A percentile compares a stretch with the other conserved stretches of the same genome.
phyloP scores from a whole-genome alignment of 345 rosid genomes.

The Euphorbia lathyris region DNA sequence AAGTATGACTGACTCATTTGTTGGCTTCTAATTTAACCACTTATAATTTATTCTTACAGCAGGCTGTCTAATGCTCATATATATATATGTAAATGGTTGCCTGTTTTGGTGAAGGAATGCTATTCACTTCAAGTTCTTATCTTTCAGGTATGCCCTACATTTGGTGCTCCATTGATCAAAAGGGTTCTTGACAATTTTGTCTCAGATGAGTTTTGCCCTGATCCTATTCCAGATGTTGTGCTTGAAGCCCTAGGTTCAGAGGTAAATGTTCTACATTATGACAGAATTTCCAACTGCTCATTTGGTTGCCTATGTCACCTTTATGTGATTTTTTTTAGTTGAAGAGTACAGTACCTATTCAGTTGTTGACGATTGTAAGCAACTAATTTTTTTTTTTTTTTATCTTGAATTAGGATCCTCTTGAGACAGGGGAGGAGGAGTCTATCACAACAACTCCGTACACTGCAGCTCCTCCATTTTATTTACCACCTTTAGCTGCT shows the following conservation, averaged over 20 bases:
- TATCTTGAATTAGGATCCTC: conserved; percentile 40
- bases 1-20: conserved; percentile 39
- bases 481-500: conserved; percentile 60
- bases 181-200: conserved; percentile 65
- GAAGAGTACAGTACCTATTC: neutral
- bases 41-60: neutral
- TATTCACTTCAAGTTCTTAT: neutral
- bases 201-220: conserved; percentile 91
- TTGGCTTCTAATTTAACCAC: neutral
- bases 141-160: conserved; percentile 78
- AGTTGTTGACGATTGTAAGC: neutral
- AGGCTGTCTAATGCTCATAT: neutral
- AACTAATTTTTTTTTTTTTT: neutral
- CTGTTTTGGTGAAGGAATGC: neutral
- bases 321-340: neutral
- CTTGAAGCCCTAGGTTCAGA: conserved; percentile 69
- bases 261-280: conserved; percentile 42
- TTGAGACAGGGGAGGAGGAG: conserved; percentile 36
- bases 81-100: too few relatives aligned
- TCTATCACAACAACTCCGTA: conserved; percentile 49
- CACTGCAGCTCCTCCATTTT: conserved; percentile 53
- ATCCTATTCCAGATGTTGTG: conserved; percentile 73
- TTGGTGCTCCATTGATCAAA: conserved; percentile 72
- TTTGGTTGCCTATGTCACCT: neutral
- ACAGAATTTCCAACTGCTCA: too few relatives aligned